A percentile compares a stretch with the other conserved stretches of the same genome.
Evolutionary conservation across 345 rosid species (phyloP).

Genomic region (Cardamine chenopodiifolia): DNA sequence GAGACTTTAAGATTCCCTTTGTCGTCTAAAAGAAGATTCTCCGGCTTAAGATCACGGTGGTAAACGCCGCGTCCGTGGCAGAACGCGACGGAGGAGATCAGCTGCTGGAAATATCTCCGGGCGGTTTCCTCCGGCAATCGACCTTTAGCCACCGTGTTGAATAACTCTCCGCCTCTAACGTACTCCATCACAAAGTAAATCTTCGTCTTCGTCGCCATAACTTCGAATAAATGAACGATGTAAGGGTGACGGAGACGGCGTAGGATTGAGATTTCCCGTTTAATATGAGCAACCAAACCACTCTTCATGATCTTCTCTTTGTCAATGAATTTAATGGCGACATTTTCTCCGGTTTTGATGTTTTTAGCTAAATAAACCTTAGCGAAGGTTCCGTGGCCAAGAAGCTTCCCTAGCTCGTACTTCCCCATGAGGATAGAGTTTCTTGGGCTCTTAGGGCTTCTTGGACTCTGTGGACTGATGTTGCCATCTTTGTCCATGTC

Average conservation of each 20-base stretch:
- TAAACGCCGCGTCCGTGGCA: slow-evolving; percentile 85
- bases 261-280: slow-evolving; percentile 82
- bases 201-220: slow-evolving; percentile 84
- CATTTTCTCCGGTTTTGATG: slow-evolving; percentile 53
- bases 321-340: slow-evolving; percentile 83
- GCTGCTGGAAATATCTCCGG: slow-evolving; percentile 71
- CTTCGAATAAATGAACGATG: slow-evolving; percentile 76
- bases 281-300: slow-evolving; percentile 69
- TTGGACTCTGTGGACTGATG: slow-evolving; percentile 44
- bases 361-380: slow-evolving; percentile 80
- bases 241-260: slow-evolving; percentile 89
- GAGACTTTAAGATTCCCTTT: slow-evolving; percentile 76
- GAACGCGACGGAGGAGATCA: slow-evolving; percentile 71
- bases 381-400: slow-evolving; percentile 89
- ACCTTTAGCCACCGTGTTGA: slow-evolving; percentile 71
- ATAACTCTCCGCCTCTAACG: slow-evolving; percentile 80
- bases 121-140: slow-evolving; percentile 65
- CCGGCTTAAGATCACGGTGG: slow-evolving; percentile 89
- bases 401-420: slow-evolving; percentile 71
- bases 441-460: slow-evolving; percentile 38
- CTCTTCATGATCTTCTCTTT: slow-evolving; percentile 69
- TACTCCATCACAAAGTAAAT: slow-evolving; percentile 90
- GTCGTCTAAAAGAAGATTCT: slow-evolving; percentile 75
- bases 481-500: slow-evolving; percentile 37
- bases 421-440: slow-evolving; percentile 61